A percentile compares a stretch with the other conserved stretches of the same genome.
Conservation (phyloP, 2,329 filamentous ascomycete species). For the Ophiostoma triangulosporum region DNA sequence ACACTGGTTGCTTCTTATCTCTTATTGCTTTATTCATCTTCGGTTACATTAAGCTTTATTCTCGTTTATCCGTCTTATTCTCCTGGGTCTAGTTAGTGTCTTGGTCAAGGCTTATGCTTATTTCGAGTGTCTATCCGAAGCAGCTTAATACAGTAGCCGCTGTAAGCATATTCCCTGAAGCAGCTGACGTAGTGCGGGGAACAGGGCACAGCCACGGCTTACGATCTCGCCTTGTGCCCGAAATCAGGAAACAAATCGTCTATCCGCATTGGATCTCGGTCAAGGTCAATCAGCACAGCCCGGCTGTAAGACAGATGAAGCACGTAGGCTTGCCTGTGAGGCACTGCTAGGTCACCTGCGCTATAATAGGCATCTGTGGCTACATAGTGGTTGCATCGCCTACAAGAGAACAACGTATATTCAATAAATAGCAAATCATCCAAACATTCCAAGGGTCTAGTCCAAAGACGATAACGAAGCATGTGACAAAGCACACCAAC, state of each 20-base stretch:
- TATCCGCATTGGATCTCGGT: not conserved
- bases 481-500: not conserved
- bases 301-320: no score
- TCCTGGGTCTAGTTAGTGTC: not conserved
- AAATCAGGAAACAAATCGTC: no score
- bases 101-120: not conserved
- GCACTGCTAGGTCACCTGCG: no score
- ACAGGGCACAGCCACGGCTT: no score
- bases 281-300: not conserved
- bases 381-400: no score
- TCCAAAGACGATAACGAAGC: not conserved
- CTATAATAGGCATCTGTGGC: no score
- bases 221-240: no score
- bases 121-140: no score
- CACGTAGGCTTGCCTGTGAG: no score
- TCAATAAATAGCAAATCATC: not conserved
- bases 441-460: not conserved
- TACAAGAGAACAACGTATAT: not conserved
- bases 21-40: not conserved
- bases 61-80: not conserved
- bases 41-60: not conserved
- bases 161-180: no score
- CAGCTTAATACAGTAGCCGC: no score
- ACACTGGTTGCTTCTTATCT: not conserved
- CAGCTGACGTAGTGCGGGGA: no score